These are phyloP conservation scores for Phaffia australis DNA, from an alignment of 768 basidiomycete species.

Conservation along the genomic window DNA sequence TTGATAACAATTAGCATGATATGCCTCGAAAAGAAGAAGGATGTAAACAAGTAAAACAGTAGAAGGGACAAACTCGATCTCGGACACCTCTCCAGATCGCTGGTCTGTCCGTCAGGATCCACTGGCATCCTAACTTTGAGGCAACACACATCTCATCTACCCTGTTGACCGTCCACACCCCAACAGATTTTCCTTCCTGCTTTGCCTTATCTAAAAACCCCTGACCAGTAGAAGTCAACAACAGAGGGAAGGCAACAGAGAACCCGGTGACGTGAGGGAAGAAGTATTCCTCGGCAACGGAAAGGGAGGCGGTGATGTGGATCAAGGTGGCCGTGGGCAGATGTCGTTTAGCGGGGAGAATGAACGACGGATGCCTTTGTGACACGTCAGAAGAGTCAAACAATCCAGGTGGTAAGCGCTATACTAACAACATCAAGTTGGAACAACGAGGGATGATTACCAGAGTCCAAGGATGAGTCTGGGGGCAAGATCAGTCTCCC, in stretches of 20 bases:
- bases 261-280: conserved; percentile 80
- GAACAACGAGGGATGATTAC: background rate
- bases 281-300: conserved; percentile 71
- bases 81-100: conserved; percentile 31
- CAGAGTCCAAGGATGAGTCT: conserved; percentile 23
- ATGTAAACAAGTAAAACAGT: background rate
- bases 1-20: background rate
- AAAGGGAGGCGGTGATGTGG: conserved; percentile 66
- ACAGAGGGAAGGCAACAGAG: conserved; percentile 62
- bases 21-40: no score
- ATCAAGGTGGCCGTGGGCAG: conserved; percentile 75
- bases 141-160: conserved; percentile 46
- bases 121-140: conserved; percentile 35
- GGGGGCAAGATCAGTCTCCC: conserved; percentile 22
- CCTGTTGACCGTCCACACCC: conserved; percentile 96
- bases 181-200: conserved; percentile 51
- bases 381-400: background rate
- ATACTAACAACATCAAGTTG: background rate
- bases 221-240: conserved; percentile 63
- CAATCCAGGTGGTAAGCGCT: background rate
- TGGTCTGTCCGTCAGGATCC: conserved; percentile 38
- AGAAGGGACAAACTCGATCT: conserved; percentile 24
- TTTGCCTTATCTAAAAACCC: conserved; percentile 65
- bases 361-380: conserved; percentile 72
- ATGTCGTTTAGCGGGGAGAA: conserved; percentile 59